Conservation (phyloP, 208 protist genomes). For the Trypanosoma avium region DNA sequence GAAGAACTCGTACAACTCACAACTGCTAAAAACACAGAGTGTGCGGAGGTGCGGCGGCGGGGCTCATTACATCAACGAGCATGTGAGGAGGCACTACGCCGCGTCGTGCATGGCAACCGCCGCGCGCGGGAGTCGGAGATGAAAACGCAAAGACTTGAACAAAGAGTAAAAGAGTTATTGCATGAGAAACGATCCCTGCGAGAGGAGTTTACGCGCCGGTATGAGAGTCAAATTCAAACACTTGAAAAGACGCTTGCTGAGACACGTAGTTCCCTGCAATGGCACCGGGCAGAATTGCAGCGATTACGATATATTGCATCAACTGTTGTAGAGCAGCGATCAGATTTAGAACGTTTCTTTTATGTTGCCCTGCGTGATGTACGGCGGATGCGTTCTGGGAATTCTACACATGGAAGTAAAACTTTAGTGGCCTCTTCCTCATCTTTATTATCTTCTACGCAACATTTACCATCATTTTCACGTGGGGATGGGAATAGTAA, state of each 20-base stretch:
- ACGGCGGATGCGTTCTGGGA: slow-evolving; percentile 25
- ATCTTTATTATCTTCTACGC: no score
- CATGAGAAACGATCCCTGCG: slow-evolving; percentile 30
- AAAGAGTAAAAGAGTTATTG: slow-evolving; percentile 40
- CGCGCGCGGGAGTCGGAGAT: slow-evolving; percentile 44
- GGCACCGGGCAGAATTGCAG: slow-evolving; percentile 51
- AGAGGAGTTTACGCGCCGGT: slow-evolving; percentile 30
- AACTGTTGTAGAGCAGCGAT: slow-evolving; percentile 61
- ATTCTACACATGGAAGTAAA: neutral
- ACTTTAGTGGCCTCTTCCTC: neutral
- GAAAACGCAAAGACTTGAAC: slow-evolving; percentile 61
- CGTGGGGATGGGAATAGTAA: no score
- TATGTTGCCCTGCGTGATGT: slow-evolving; percentile 69
- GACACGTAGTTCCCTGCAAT: slow-evolving; percentile 40
- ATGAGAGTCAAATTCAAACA: slow-evolving; percentile 37
- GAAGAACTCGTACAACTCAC: slow-evolving; percentile 66
- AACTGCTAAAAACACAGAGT: slow-evolving; percentile 44
- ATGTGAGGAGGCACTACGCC: slow-evolving; percentile 60
- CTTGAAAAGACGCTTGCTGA: slow-evolving; percentile 52
- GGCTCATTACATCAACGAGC: slow-evolving; percentile 52
- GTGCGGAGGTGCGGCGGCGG: slow-evolving; percentile 39
- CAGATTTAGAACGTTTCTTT: slow-evolving; percentile 80
- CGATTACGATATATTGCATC: slow-evolving; percentile 48
- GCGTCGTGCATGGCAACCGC: slow-evolving; percentile 41
- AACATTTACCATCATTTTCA: no score